These are phyloP conservation scores for Ceratocystis papillata DNA, from an alignment of 2,329 filamentous ascomycete genomes.

Conservation along the genomic window DNA sequence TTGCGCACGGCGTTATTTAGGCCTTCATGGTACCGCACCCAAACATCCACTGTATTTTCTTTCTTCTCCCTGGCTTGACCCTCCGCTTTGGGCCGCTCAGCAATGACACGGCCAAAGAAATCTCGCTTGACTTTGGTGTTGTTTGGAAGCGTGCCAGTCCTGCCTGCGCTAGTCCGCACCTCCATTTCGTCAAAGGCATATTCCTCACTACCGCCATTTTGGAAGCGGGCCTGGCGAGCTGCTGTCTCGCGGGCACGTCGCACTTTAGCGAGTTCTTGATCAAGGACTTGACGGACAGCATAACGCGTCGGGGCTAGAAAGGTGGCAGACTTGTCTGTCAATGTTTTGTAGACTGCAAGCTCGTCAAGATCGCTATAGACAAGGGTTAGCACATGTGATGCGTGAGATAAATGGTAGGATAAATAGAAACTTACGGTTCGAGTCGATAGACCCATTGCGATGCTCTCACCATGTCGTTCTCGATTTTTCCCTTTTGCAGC, in stretches of 20 bases:
- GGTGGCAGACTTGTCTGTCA: conserved; percentile 41
- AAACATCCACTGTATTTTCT: conserved; percentile 49
- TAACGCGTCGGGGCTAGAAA: conserved; percentile 69
- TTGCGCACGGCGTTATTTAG: conserved; percentile 88
- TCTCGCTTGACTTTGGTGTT: conserved; percentile 52
- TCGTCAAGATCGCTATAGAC: conserved; percentile 56
- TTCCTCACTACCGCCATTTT: conserved; percentile 40
- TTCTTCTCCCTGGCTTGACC: conserved; percentile 31
- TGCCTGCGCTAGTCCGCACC: background rate
- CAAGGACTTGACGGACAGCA: conserved; percentile 83
- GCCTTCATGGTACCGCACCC: conserved; percentile 84
- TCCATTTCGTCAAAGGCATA: conserved; percentile 33
- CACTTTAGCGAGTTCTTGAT: conserved; percentile 76
- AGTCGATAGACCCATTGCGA: conserved; percentile 77
- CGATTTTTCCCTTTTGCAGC: conserved; percentile 71
- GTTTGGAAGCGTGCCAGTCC: conserved; percentile 27
- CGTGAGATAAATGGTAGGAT: background rate
- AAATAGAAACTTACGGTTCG: conserved; percentile 61
- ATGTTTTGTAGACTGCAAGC: conserved; percentile 63
- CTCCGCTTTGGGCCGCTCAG: conserved; percentile 31
- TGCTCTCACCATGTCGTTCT: conserved; percentile 54
- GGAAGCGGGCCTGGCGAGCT: conserved; percentile 54
- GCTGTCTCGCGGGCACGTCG: conserved; percentile 54
- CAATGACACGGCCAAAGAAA: conserved; percentile 71
- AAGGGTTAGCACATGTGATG: conserved; percentile 24